Conservation (phyloP, 2,329 filamentous ascomycete genomes). For the Samsoniella hepiali region DNA sequence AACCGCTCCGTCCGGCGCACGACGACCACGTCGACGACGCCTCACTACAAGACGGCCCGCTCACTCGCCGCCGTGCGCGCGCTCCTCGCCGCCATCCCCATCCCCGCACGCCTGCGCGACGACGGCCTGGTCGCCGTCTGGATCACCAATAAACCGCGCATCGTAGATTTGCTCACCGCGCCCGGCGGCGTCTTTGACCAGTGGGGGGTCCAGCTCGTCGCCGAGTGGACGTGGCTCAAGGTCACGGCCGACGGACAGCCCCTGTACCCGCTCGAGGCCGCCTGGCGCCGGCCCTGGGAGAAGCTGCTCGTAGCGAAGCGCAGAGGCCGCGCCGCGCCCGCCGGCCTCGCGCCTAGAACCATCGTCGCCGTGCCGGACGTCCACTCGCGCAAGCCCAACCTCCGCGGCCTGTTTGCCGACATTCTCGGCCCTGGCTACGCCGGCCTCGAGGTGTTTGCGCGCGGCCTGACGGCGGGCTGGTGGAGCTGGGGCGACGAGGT, state of each 20-base stretch:
- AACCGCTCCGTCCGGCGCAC: slow-evolving; percentile 69
- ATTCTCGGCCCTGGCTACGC: slow-evolving; percentile 49
- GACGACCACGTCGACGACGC: slow-evolving; percentile 37
- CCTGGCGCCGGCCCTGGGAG: slow-evolving; percentile 76
- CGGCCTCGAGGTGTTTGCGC: slow-evolving; percentile 74
- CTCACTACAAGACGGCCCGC: slow-evolving; percentile 43
- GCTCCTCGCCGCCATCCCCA: slow-evolving; percentile 54
- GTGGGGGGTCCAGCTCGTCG: slow-evolving; percentile 63
- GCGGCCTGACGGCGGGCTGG: slow-evolving; percentile 72
- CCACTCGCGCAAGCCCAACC: slow-evolving; percentile 74
- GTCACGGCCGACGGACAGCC: slow-evolving; percentile 63
- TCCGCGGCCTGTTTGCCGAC: slow-evolving; percentile 58
- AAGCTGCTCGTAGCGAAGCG: slow-evolving; percentile 60
- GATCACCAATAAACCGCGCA: slow-evolving; percentile 70
- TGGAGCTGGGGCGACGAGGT: slow-evolving; percentile 76
- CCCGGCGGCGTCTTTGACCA: slow-evolving; percentile 56
- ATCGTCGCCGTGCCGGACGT: slow-evolving; percentile 69
- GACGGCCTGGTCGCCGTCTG: slow-evolving; percentile 66
- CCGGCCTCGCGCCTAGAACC: slow-evolving; percentile 44
- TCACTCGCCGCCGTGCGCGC: slow-evolving; percentile 44
- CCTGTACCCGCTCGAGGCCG: slow-evolving; percentile 55
- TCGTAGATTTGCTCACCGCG: slow-evolving; percentile 52
- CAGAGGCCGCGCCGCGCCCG: slow-evolving; percentile 28
- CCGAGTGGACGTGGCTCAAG: slow-evolving; percentile 80
- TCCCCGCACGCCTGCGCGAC: slow-evolving; percentile 50